Base-by-base conservation (phyloP, 257 asterid genomes). In the Galeopsis tetrahit region DNA sequence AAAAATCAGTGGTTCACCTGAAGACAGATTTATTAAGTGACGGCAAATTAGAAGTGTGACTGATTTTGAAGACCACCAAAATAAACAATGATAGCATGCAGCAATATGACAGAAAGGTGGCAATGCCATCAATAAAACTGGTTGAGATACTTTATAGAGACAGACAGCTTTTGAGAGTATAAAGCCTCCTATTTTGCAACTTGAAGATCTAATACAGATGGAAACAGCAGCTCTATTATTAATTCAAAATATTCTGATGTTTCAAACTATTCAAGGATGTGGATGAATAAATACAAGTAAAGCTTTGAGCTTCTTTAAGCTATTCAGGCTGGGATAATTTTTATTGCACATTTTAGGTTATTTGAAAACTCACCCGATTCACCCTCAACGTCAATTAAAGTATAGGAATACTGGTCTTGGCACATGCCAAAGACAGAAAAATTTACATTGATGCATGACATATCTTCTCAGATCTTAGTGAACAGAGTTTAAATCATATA, bases 1-100 rank as follows among this genome's bases (percentile, higher is more conserved):
- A 81, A 91, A 94, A 72, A 94, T 89, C 77, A 94, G 85, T 5
- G 99, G 97, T 78, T 94, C 99, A n/a, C 97, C 99, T 93, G 87
- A 80, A 76, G 68, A 77, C 11, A 66, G 57, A 61, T 61, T 38
- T 40, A 73, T 75, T 44, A 72, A 70, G 59, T 68, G 72, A 78
- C 62, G 35, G 34, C 67, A 61, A 35, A 67, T 36, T 53, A 4
- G 55, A 33, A 64, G 32, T 21, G 21, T 8, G 38, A 52, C 28
- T 63, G 33, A 39, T 40, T 49, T 21, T n/a, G 77, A 72, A 56
- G 21, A 8, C 28, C 36, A 42, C 2, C 46, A 42, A 58, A 58
- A 43, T 63, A 43, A 58, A 58, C 35, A 42, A 42, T 43, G 9
- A 38, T 35, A 28, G 40, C 55, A 69, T 39, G 40, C 15, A 10